Conservation (phyloP, 83 land plant species). For the Isoetes engelmannii region DNA sequence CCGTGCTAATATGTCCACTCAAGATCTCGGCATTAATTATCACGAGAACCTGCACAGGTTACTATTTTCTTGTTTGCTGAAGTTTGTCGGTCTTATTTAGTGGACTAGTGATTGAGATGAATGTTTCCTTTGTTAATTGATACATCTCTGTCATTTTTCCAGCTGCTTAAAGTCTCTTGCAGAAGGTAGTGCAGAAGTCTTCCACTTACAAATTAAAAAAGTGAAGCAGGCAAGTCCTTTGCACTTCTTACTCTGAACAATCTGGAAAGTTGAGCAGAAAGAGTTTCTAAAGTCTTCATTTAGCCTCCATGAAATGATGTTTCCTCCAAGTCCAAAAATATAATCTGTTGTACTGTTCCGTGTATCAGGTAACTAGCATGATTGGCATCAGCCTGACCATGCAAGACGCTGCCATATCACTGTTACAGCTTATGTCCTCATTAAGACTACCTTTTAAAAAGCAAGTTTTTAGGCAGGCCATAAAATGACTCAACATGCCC, state of each 20-base stretch:
- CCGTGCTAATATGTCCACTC: not conserved
- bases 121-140: not conserved
- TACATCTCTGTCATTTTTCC: not conserved
- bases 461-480: too few relatives aligned
- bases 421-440: not conserved
- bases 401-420: not conserved
- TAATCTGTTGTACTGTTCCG: too few relatives aligned
- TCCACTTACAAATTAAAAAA: conserved; percentile 39
- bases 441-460: too few relatives aligned
- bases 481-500: too few relatives aligned
- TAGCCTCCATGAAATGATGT: too few relatives aligned
- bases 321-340: too few relatives aligned
- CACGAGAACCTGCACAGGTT: conserved; percentile 81
- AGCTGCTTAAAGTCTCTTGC: conserved; percentile 69
- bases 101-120: not conserved
- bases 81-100: not conserved
- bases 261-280: too few relatives aligned
- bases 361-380: too few relatives aligned
- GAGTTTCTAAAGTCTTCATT: too few relatives aligned
- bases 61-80: not conserved
- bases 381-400: not conserved
- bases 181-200: conserved; percentile 62
- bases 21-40: conserved; percentile 13
- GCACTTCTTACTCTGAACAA: not conserved
- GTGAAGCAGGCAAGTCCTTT: conserved; percentile 58